Evolutionary conservation across 345 rosid genomes (phyloP).

Genomic region (Balakata baccata): DNA sequence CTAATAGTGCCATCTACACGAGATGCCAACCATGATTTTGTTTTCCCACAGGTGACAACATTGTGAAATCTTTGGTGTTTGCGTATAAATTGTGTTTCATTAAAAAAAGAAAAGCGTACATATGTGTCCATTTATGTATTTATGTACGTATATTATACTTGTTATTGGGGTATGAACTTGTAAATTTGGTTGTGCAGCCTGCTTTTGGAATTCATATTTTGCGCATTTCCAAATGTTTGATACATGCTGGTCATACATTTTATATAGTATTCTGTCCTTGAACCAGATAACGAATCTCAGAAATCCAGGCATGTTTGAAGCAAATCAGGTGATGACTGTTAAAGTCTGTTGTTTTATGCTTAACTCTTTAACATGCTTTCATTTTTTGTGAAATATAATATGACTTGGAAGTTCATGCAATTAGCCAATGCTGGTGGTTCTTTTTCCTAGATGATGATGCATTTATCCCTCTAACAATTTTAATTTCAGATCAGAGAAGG

Average conservation of each 20-base stretch:
- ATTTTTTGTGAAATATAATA: not conserved
- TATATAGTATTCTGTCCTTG: not conserved
- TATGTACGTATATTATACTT: not conserved
- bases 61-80: not conserved
- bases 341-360: not conserved
- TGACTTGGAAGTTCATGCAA: no score
- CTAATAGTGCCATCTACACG: slow-evolving; percentile 75
- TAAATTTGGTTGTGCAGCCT: slow-evolving; percentile 55
- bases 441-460: not conserved
- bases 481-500: slow-evolving; percentile 72
- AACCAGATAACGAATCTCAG: slow-evolving; percentile 60
- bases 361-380: not conserved
- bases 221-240: slow-evolving; percentile 4
- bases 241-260: slow-evolving; percentile 8
- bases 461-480: slow-evolving; percentile 17
- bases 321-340: slow-evolving; percentile 53
- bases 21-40: slow-evolving; percentile 86
- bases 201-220: slow-evolving; percentile 47
- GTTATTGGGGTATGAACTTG: slow-evolving; percentile 10
- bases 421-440: not conserved
- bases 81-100: not conserved
- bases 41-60: slow-evolving; percentile 84
- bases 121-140: not conserved
- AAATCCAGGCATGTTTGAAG: slow-evolving; percentile 79
- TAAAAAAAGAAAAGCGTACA: not conserved